phyloP scores from a whole-genome alignment of 2,329 filamentous ascomycete genomes.

The Penicillium nordicum region DNA sequence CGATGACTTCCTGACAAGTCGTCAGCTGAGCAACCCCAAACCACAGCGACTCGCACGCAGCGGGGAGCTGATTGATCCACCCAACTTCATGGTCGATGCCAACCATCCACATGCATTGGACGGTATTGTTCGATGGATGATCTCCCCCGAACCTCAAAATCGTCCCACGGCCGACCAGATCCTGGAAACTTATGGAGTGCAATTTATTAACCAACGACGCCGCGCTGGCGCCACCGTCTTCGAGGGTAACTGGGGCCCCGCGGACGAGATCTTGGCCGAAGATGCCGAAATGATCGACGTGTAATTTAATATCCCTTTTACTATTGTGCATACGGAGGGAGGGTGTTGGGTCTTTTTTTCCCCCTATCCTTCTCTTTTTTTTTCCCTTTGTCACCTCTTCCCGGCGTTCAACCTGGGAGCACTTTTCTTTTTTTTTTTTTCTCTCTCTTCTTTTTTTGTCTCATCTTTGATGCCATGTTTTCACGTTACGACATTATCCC shows the following conservation, averaged over 20 bases:
- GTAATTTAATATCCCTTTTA: constrained; percentile 32
- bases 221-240: constrained; percentile 90
- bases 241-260: constrained; percentile 92
- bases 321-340: constrained; percentile 34
- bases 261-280: constrained; percentile 58
- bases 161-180: constrained; percentile 75
- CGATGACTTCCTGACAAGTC: constrained; percentile 34
- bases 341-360: constrained; percentile 23
- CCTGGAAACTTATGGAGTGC: constrained; percentile 67
- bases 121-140: constrained; percentile 82
- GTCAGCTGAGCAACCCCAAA: constrained; percentile 25
- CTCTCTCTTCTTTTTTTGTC: neutral
- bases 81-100: constrained; percentile 82
- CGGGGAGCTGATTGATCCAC: constrained; percentile 65
- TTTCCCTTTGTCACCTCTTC: constrained; percentile 23
- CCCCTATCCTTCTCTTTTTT: constrained; percentile 14
- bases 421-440: constrained; percentile 13
- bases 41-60: constrained; percentile 38
- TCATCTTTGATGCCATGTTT: constrained; percentile 20
- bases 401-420: constrained; percentile 19
- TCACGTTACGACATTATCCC: constrained; percentile 16
- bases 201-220: constrained; percentile 74
- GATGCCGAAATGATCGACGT: constrained; percentile 64
- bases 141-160: constrained; percentile 66
- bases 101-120: constrained; percentile 73